These are phyloP conservation scores for Dillenia turbinata DNA, from an alignment of 164 flowering plant species.

Conservation along the genomic window DNA sequence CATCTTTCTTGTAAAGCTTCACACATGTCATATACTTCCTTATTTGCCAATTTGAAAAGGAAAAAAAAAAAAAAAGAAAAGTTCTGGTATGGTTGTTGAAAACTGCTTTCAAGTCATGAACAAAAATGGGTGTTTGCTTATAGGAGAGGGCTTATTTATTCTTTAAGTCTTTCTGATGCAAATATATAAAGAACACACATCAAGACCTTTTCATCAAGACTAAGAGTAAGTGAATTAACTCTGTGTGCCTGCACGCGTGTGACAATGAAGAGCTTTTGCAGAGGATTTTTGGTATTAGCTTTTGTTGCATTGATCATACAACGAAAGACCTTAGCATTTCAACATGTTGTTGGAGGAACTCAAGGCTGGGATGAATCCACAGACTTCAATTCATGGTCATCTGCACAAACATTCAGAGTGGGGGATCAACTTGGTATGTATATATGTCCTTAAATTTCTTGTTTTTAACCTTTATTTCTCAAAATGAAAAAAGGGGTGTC, in stretches of 20 bases:
- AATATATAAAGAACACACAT: neutral
- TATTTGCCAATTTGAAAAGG: too few relatives aligned
- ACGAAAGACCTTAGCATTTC: conserved; percentile 25
- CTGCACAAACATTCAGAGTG: conserved; percentile 47
- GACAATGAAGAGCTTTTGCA: conserved; percentile 14
- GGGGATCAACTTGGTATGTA: conserved; percentile 65
- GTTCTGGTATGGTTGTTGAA: neutral
- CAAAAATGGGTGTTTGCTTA: too few relatives aligned
- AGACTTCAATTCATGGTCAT: conserved; percentile 55
- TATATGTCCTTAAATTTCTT: neutral
- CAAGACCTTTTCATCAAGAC: neutral
- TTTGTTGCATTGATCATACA: conserved; percentile 13
- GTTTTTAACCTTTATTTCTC: neutral
- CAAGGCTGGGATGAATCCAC: conserved; percentile 66
- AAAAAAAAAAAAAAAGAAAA: neutral
- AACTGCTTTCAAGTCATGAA: neutral
- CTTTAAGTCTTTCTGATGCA: neutral
- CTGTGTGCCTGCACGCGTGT: too few relatives aligned
- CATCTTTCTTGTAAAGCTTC: neutral
- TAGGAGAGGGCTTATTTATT: too few relatives aligned
- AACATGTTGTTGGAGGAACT: conserved; percentile 68
- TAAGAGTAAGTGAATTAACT: neutral
- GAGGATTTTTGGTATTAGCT: conserved; percentile 12
- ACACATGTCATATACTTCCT: too few relatives aligned
- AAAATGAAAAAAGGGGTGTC: neutral